Percentiles rank a stretch among this genome's conserved stretches.
phyloP scores from a whole-genome alignment of 805 yeast species.

The Hanseniaspora vineae region DNA sequence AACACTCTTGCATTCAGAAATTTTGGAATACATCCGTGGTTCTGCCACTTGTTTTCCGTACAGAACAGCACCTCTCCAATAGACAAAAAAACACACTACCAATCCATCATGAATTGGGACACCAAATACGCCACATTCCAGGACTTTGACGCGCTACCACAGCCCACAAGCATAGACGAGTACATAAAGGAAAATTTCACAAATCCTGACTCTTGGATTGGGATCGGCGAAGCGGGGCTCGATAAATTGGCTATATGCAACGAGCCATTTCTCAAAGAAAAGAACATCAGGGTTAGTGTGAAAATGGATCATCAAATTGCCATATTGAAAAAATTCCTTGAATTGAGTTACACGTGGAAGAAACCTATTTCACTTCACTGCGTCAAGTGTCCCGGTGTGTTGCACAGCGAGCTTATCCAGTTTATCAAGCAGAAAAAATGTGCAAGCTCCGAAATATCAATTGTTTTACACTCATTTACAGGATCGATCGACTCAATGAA shows the following conservation, averaged over 20 bases:
- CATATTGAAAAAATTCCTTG: constrained; percentile 38
- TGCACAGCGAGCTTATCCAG: constrained; percentile 14
- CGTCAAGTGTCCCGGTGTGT: constrained; percentile 62
- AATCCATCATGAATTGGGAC: constrained; percentile 27
- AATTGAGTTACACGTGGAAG: constrained; percentile 35
- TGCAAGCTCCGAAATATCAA: constrained; percentile 19
- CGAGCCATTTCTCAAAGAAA: constrained; percentile 12
- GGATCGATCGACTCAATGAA: constrained; percentile 66
- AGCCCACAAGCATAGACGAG: constrained; percentile 35
- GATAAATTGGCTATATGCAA: constrained; percentile 52
- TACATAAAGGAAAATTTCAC: constrained; percentile 18
- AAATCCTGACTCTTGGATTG: not conserved
- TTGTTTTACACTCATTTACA: constrained; percentile 74
- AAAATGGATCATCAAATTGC: constrained; percentile 49
- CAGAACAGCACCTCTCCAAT: constrained; percentile 4
- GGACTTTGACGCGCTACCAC: constrained; percentile 42
- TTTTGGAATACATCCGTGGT: constrained; percentile 92
- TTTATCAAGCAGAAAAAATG: constrained; percentile 5
- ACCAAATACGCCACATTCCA: constrained; percentile 20
- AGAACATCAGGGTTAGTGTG: constrained; percentile 36
- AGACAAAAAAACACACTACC: constrained; percentile 44
- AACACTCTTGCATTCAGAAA: constrained; percentile 25
- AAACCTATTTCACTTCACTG: constrained; percentile 69
- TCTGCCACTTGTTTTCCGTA: constrained; percentile 47
- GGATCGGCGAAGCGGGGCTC: constrained; percentile 83